Conservation (phyloP, 1,284 basidiomycete genomes). For the Ceratobasidium sp. region DNA sequence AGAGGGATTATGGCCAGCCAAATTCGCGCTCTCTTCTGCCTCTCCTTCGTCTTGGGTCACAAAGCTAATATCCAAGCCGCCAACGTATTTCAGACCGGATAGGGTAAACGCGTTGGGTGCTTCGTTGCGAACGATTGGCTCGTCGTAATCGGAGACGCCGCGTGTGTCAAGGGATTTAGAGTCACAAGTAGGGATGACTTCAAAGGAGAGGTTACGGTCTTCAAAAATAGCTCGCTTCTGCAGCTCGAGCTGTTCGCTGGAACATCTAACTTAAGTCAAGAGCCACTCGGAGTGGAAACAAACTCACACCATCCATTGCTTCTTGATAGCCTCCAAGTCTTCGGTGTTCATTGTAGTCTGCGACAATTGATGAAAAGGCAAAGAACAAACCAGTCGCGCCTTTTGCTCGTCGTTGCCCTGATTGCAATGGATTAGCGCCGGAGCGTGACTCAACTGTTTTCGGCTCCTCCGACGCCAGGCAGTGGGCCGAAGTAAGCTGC, state of each 20-base stretch:
- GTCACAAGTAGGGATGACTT: background rate
- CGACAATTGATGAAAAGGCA: constrained; percentile 2
- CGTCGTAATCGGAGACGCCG: constrained; percentile 37
- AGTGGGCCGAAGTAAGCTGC: background rate
- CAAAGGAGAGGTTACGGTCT: constrained; percentile 44
- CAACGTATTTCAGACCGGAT: constrained; percentile 47
- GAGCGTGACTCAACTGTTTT: constrained; percentile 3
- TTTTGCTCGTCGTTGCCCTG: background rate
- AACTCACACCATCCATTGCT: constrained; percentile 42
- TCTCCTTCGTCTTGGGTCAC: constrained; percentile 26
- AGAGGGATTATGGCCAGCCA: constrained; percentile 34
- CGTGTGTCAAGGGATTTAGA: background rate
- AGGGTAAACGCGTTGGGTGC: constrained; percentile 32
- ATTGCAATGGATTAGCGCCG: constrained; percentile 13
- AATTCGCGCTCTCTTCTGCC: constrained; percentile 37
- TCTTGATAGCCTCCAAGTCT: constrained; percentile 19
- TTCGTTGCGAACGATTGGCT: constrained; percentile 41
- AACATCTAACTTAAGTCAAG: background rate
- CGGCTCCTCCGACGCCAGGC: background rate
- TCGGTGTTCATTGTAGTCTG: constrained; percentile 2
- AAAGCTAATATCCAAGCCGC: constrained; percentile 52
- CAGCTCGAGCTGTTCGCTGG: constrained; percentile 42
- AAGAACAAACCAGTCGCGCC: background rate
- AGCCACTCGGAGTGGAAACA: background rate
- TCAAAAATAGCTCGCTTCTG: constrained; percentile 40